Conservation (phyloP, 2,329 filamentous ascomycete species). For the Penicillium sp. region DNA sequence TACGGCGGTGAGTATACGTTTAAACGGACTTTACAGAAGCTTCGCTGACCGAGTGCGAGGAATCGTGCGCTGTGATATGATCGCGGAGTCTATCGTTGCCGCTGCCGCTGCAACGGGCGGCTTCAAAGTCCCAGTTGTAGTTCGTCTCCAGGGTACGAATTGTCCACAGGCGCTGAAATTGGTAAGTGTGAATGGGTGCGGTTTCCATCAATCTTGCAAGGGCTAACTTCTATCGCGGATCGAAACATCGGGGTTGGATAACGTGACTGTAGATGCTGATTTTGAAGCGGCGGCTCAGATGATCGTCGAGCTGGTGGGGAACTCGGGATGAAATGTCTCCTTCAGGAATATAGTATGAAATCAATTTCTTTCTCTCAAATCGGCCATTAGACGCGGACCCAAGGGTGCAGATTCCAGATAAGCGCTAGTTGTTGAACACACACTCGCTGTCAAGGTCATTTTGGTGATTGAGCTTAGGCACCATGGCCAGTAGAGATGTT, state of each 20-base stretch:
- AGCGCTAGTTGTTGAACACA: no score
- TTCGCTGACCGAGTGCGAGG: conserved; percentile 33
- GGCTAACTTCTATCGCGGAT: conserved; percentile 27
- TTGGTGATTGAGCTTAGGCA: no score
- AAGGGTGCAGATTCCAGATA: no score
- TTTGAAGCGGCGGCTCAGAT: conserved; percentile 34
- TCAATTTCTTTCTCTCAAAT: not conserved
- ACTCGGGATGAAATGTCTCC: not conserved
- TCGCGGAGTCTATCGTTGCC: conserved; percentile 50
- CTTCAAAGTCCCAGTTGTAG: conserved; percentile 46
- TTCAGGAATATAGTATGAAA: not conserved
- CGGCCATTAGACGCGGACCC: no score
- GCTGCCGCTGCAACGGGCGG: conserved; percentile 40
- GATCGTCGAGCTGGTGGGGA: conserved; percentile 30
- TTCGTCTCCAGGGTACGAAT: conserved; percentile 51
- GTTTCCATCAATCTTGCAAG: not conserved
- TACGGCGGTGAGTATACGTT: conserved; percentile 33
- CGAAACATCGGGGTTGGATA: conserved; percentile 34
- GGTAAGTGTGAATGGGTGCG: conserved; percentile 28
- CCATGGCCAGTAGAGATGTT: no score
- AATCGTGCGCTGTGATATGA: conserved; percentile 53
- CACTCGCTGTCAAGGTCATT: no score
- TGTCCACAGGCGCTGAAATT: conserved; percentile 42
- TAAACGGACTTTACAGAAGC: rapidly evolving
- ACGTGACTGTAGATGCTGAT: conserved; percentile 40